Percentiles rank a stretch among this genome's conserved stretches.
These are phyloP conservation scores for Neurospora tetrasperma DNA, from an alignment of 495 filamentous ascomycete genomes.

Conservation along the genomic window DNA sequence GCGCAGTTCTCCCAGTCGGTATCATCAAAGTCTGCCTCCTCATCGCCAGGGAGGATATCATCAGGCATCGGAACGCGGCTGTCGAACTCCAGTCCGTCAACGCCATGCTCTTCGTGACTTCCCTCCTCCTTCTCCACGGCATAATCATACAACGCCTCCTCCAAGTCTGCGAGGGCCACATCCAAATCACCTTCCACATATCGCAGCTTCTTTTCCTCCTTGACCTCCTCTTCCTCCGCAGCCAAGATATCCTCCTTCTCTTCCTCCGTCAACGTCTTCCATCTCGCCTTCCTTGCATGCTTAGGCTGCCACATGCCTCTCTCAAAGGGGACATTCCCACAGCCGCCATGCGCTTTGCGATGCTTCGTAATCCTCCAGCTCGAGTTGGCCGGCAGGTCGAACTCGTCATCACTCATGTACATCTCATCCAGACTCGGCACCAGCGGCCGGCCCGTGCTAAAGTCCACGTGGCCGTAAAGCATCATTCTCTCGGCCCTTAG, in stretches of 20 bases:
- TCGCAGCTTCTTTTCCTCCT: not conserved
- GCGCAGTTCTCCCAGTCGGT: not conserved
- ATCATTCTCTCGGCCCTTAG: conserved; percentile 40
- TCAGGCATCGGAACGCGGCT: not conserved
- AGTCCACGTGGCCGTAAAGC: conserved; percentile 45
- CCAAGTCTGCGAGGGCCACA: not conserved
- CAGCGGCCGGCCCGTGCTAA: conserved; percentile 27
- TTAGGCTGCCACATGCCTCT: conserved; percentile 22
- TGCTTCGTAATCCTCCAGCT: conserved; percentile 2
- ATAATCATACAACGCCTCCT: not conserved
- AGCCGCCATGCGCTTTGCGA: conserved; percentile 12
- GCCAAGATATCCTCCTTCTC: conserved; percentile 19
- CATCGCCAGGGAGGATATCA: not conserved
- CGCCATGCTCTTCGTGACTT: not conserved
- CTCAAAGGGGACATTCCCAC: conserved; percentile 25
- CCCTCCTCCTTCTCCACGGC: not conserved
- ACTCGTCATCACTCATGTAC: conserved; percentile 35
- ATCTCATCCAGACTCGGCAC: conserved; percentile 31
- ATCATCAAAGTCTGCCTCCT: not conserved
- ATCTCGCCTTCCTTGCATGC: conserved; percentile 25
- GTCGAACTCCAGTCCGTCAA: not conserved
- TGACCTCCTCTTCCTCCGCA: conserved; percentile 9
- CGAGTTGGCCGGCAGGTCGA: conserved; percentile 5
- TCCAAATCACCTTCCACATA: not conserved
- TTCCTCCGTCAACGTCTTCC: conserved; percentile 16